Evolutionary conservation across 2,329 filamentous ascomycete genomes (phyloP).

Genomic region (Blastomyces emzantsi): DNA sequence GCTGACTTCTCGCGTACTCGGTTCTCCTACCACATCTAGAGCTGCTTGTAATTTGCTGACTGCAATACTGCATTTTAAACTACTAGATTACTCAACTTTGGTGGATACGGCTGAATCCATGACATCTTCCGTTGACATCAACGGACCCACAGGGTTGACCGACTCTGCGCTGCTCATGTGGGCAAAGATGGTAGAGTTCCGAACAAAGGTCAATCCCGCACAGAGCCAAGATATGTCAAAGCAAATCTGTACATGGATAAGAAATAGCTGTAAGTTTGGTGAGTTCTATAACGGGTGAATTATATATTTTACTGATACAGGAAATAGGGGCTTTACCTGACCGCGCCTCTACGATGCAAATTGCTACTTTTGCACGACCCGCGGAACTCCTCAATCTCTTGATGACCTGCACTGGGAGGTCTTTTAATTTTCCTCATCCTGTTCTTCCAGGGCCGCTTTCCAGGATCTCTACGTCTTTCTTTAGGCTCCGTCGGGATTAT

Average conservation of each 20-base stretch:
- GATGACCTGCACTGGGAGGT: conserved; percentile 56
- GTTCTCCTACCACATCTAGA: conserved; percentile 61
- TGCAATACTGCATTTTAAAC: conserved; percentile 53
- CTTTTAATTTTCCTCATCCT: conserved; percentile 21
- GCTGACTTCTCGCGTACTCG: conserved; percentile 59
- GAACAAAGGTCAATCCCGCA: conserved; percentile 59
- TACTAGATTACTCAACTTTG: conserved; percentile 60
- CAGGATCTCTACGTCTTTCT: conserved; percentile 32
- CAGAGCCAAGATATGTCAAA: conserved; percentile 59
- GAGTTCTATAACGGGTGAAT: conserved; percentile 25
- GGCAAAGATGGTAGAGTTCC: conserved; percentile 56
- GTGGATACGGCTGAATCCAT: conserved; percentile 63
- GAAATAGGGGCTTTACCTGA: conserved; percentile 51
- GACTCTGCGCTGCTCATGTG: conserved; percentile 72
- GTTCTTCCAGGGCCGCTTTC: conserved; percentile 23
- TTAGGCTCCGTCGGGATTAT: conserved; percentile 32
- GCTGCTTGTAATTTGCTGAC: conserved; percentile 67
- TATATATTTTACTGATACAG: conserved; percentile 13
- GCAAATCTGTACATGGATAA: conserved; percentile 71
- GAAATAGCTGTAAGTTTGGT: conserved; percentile 76
- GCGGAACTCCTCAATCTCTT: conserved; percentile 60
- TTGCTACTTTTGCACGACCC: conserved; percentile 55
- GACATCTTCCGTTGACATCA: conserved; percentile 67
- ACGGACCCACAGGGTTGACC: conserved; percentile 67
- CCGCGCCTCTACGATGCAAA: conserved; percentile 54